Evolutionary conservation across 2,329 filamentous ascomycete species (phyloP), one percentile per base, ranked within the genome.

Genomic region (Fusarium secorum): DNA sequence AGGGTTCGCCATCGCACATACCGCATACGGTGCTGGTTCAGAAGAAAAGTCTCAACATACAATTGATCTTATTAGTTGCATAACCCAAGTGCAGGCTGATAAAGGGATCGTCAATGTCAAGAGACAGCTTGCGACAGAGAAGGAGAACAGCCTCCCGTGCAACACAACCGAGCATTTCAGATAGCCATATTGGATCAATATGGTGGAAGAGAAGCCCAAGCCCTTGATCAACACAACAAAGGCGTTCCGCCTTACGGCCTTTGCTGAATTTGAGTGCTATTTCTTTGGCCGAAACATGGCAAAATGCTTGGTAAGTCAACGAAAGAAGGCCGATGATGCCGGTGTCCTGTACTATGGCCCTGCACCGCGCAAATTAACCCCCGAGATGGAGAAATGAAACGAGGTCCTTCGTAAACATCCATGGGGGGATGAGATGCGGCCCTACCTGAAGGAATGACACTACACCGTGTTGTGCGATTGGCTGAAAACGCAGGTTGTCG

Each of bases 21-120:
- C 17, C 26, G 17, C 7, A 3, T 58, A 33, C 11, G 10, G n/a
- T 1, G 2, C n/a, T 2, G 7, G 7, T 4, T 11, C 4, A 14
- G 28, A 33, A 1, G 26, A 33, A 17, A 7, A 58, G 11, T 7
- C 13, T 15, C 14, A 15, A 3, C 18, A 41, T 7, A 2, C 5
- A 5, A 1, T 35, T 7, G 1, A 1, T 14, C 11, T 53, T 10
- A 2, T 28, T 32, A 1, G 22, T 2, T 14, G 13, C 11, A 10
- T 26, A n/a, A n/a, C n/a, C n/a, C n/a, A n/a, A n/a, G n/a, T n/a
- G n/a, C n/a, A n/a, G n/a, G n/a, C n/a, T n/a, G 18, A 18, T 10
- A 5, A 22, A 8, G 28, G 35, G 35, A 13, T 18, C 11, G 2
- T 14, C 45, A 0, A 13, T 10, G 20, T 48, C 0, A 5, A 20